Base-by-base conservation (phyloP, 441 rosid species). In the Bruguiera hainesii region DNA sequence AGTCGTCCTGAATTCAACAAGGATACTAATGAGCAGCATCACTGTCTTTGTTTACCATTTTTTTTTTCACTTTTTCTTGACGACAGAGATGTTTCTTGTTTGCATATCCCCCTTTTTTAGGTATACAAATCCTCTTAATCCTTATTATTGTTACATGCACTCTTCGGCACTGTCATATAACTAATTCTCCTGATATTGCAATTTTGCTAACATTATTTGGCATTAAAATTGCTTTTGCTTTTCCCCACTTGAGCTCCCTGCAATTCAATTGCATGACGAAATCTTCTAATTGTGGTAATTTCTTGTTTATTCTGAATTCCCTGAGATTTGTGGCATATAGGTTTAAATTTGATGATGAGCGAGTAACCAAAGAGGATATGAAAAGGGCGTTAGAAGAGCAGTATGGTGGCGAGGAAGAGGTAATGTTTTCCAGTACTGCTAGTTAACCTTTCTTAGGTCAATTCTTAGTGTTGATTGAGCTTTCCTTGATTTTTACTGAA, bases 371-470 rank as follows among this genome's bases (percentile, higher is more conserved):
- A 75, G 98, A 94, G 81, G 97, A 89, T 78, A 70, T 79, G 67
- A 89, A 91, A 76, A 85, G 91, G 80, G 96, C 96, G 52, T 80
- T 93, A 73, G 98, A 93, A 69, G 98, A 91, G 78, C 98, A 89
- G 75, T 94, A 94, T 81, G 98, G 98, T 66, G 98, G 98, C 50
- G 98, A 89, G 80, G 98, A 91, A 80, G 98, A 94, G 96, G 98
- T 94, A 79, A 23, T 7, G 31, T 8, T 72, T 72, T 73, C 61
- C n/a, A 20, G 13, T 18, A 23, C 31, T 31, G 9, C 18, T 50
- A 26, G 68, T 46, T 67, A 55, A 48, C 20, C 62, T 37, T 33
- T n/a, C 19, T 46, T 33, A 57, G 49, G 63, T 46, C 37, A 28
- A 20, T n/a, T 48, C 52, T 59, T 37, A 55, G 21, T 39, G 58